Base-by-base conservation (phyloP, 352 stramenopile genomes). In the Phytophthora tentaculata region DNA sequence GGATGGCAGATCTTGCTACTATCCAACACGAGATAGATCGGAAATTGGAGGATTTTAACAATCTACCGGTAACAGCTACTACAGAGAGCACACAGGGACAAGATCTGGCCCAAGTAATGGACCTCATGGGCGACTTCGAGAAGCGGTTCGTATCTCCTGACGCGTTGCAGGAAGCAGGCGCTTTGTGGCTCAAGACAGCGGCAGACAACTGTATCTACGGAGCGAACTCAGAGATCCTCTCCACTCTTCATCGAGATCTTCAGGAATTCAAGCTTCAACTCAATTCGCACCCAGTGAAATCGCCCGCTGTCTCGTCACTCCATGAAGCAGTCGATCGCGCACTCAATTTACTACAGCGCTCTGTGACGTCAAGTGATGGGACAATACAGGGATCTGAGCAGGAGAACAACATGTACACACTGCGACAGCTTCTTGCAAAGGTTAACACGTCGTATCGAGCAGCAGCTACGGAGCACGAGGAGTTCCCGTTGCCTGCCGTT, bases 201-300 rank as follows among this genome's bases (percentile, higher is more conserved):
- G 61, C 75, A 3, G 79, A 86, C 47, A 79, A 86, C 47, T 89
- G 83, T 41, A 61, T 89, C n/a, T 88, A 83, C 23, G 83, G 83
- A 16, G 73, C 71, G 16, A 78, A 74, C n/a, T 43, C 50, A 0
- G 69, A 73, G 3, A 68, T 69, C 22, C 68, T 91, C 4, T 47
- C 49, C 2, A 53, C 47, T 14, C 43, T 91, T 2, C 66, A 80
- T 56, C 57, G 61, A 1, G 69, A 83, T 39, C 60, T 91, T 9
- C 17, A 66, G 8, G 44, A 37, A 3, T 69, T 89, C 9, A 77
- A 83, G 24, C 53, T 47, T 12, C 48, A 76, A 14, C 52, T 90
- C 0, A 60, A 63, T 3, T 45, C 29, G 0, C 69, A 86, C 16
- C 10, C 52, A 12, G 54, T 71, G 13, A 48, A 60, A 35, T 76